Percentiles rank a stretch among this genome's conserved stretches.
Conservation (phyloP, 768 basidiomycete species). For the Coprinopsis sp. region DNA sequence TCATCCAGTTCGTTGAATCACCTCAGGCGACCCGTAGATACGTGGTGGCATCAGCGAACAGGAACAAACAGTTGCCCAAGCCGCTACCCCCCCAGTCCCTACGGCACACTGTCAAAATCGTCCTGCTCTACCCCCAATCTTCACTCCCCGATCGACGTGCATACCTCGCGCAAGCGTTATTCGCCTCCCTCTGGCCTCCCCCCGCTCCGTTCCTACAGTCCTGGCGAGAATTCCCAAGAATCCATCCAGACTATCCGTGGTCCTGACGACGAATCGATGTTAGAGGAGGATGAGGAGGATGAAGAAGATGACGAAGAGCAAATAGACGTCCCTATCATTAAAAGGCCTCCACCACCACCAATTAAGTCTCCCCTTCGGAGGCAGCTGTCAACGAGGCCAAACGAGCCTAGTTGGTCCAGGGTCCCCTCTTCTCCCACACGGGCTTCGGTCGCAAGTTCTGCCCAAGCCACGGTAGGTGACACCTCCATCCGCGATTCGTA, state of each 20-base stretch:
- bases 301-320: slow-evolving; percentile 34
- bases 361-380: slow-evolving; percentile 50
- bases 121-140: slow-evolving; percentile 65
- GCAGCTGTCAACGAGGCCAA: slow-evolving; percentile 23
- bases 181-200: slow-evolving; percentile 49
- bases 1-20: slow-evolving; percentile 59
- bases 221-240: slow-evolving; percentile 34
- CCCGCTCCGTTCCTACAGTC: slow-evolving; percentile 52
- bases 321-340: slow-evolving; percentile 34
- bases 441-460: slow-evolving; percentile 35
- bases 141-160: slow-evolving; percentile 31
- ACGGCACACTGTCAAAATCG: slow-evolving; percentile 32
- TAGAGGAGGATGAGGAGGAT: slow-evolving; percentile 16
- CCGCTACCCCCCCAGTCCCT: slow-evolving; percentile 6
- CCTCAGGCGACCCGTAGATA: slow-evolving; percentile 41
- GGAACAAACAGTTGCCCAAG: slow-evolving; percentile 24
- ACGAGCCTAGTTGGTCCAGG: slow-evolving; percentile 27
- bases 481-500: slow-evolving; percentile 28
- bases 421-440: slow-evolving; percentile 24
- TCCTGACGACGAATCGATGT: slow-evolving; percentile 14
- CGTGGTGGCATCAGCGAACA: slow-evolving; percentile 42
- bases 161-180: slow-evolving; percentile 42
- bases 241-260: slow-evolving; percentile 12
- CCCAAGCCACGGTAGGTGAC: slow-evolving; percentile 17
- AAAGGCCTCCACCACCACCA: slow-evolving; percentile 34